Base-by-base conservation (phyloP, 495 filamentous ascomycete species). In the Neurospora sp. region DNA sequence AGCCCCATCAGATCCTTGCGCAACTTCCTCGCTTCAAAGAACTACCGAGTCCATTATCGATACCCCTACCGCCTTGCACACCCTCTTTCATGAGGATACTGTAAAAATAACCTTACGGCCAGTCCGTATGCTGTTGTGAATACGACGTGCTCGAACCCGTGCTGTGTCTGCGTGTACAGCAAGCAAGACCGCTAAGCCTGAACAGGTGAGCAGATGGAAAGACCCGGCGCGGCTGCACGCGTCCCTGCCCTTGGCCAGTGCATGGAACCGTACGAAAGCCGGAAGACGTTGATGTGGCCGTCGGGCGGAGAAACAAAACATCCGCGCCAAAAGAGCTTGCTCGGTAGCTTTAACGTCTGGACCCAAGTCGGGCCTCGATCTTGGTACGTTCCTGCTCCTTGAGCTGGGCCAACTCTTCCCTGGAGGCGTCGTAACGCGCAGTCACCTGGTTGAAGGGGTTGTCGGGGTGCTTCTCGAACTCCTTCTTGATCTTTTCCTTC, bases 401-500 rank as follows among this genome's bases (percentile, higher is more conserved):
- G 41, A 93, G 79, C 72, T 87, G 85, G 73, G 86, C 85, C 46
- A 97, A 81, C 82, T 98, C 96, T 11, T 94, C 92, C 84, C 88
- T 91, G 37, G 88, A 88, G 44, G 91, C 89, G 82, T 99, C 90
- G 81, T 93, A 92, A 23, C 82, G 80, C 9, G 90, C 92, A 73
- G 86, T 86, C 16, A 88, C 89, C 77, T 96, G 93, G 81, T 96
- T 97, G 81, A 97, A 94, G 46, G 96, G 96, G 79, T 98, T 98
- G 80, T 98, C 96, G 5, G 90, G 89, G 78, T 90, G 91, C 84
- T 93, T 95, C 81, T 94, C 78, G 80, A 97, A 99, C 83, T 98
- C 96, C 85, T 95, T 94, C 75, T 85, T 79, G 69, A 96, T 90
- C 73, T 89, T 82, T 75, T 96, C 92, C 66, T 91, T 87, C 81